A percentile compares a stretch with the other conserved stretches of the same genome.
Evolutionary conservation across 129 eudicot species (phyloP).

Genomic region (Centrapalus pauciflorus): DNA sequence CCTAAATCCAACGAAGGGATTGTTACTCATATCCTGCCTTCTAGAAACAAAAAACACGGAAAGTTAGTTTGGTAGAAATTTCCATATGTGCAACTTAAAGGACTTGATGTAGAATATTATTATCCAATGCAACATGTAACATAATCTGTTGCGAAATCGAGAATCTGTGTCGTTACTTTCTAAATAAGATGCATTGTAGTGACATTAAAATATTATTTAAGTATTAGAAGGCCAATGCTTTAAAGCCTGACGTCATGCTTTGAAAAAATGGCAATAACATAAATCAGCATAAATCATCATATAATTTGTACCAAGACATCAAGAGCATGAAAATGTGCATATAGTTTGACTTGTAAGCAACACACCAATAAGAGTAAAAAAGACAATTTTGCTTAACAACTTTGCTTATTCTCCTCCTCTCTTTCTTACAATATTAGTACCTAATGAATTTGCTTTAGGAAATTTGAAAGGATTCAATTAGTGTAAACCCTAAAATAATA

Average conservation of each 20-base stretch:
- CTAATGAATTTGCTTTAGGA: too few species aligned
- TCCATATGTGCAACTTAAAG: background rate
- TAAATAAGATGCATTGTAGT: background rate
- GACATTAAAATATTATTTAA: background rate
- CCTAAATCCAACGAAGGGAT: slow-evolving; percentile 22
- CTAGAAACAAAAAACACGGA: slow-evolving; percentile 34
- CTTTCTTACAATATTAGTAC: too few species aligned
- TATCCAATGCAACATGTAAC: background rate
- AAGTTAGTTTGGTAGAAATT: background rate
- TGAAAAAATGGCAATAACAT: background rate
- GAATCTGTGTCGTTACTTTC: background rate
- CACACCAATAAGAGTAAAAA: too few species aligned
- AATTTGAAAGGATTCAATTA: too few species aligned
- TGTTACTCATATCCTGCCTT: slow-evolving; percentile 32
- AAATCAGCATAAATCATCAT: background rate
- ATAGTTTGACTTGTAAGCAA: background rate
- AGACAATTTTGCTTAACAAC: too few species aligned
- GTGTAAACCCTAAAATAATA: too few species aligned
- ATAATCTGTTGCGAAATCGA: background rate
- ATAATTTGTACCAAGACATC: background rate
- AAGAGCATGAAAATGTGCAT: background rate
- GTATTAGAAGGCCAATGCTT: background rate
- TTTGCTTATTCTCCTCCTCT: too few species aligned
- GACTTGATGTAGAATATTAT: background rate
- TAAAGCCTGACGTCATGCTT: background rate